A percentile compares a stretch with the other conserved stretches of the same genome.
phyloP scores from a whole-genome alignment of 768 basidiomycete species.

The Cystofilobasidium capitatum region DNA sequence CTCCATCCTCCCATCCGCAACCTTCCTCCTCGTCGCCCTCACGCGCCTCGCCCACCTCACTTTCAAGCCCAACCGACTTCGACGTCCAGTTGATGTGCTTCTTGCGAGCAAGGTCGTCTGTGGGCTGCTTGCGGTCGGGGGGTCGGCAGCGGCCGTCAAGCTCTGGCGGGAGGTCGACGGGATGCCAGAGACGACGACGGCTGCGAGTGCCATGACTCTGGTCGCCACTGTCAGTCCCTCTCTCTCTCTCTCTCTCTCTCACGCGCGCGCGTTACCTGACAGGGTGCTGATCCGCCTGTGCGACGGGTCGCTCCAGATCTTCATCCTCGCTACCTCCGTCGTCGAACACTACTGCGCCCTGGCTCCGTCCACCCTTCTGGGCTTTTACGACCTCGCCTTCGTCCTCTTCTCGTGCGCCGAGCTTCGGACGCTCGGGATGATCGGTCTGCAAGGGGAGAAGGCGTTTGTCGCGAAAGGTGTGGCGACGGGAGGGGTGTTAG shows the following conservation, averaged over 20 bases:
- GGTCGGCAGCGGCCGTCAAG: not conserved
- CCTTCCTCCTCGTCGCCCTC: conserved; percentile 6
- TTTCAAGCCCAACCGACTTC: not conserved
- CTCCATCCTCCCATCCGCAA: conserved; percentile 4
- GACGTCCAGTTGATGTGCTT: not conserved
- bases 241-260: not conserved
- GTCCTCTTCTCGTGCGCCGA: conserved; percentile 7
- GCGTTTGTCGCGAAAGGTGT: conserved; percentile 3
- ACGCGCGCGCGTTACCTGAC: not conserved
- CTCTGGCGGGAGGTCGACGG: not conserved
- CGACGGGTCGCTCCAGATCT: no score
- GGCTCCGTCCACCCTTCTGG: conserved; percentile 1
- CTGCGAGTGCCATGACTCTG: not conserved
- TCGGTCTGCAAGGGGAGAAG: conserved; percentile 1
- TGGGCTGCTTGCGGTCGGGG: not conserved
- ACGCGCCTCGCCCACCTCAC: not conserved
- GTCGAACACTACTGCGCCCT: not conserved
- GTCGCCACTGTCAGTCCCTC: not conserved
- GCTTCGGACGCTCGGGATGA: conserved; percentile 7
- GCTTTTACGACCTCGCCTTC: conserved; percentile 5
- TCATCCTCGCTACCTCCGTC: not conserved
- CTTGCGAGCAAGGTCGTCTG: not conserved
- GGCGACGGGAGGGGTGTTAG: not conserved
- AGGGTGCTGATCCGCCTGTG: no score
- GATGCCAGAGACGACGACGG: not conserved